Evolutionary conservation across 352 stramenopile genomes (phyloP).

Genomic region (Phytophthora sp.): DNA sequence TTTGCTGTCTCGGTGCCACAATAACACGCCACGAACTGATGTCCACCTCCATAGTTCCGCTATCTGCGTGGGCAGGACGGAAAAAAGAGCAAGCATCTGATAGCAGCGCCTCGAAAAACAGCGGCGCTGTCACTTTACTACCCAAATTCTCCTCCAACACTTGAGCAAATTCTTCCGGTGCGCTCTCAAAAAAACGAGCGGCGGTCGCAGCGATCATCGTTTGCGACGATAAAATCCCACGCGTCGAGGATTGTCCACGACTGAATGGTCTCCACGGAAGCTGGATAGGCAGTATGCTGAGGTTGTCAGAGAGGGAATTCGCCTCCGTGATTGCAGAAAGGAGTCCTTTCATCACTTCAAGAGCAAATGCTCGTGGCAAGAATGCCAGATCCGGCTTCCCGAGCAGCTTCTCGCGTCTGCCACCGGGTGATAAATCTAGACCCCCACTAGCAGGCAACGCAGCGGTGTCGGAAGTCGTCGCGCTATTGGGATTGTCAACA

Average conservation of each 20-base stretch:
- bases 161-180: slow-evolving; percentile 45
- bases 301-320: slow-evolving; percentile 31
- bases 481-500: slow-evolving; percentile 3
- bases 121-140: slow-evolving; percentile 43
- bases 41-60: slow-evolving; percentile 66
- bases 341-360: slow-evolving; percentile 63
- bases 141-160: slow-evolving; percentile 55
- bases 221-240: slow-evolving; percentile 10
- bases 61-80: slow-evolving; percentile 38
- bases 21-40: slow-evolving; percentile 57
- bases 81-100: slow-evolving; percentile 68
- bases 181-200: slow-evolving; percentile 60
- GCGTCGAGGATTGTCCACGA: slow-evolving; percentile 5
- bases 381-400: slow-evolving; percentile 27
- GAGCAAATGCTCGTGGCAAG: slow-evolving; percentile 46
- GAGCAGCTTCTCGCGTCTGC: slow-evolving; percentile 10
- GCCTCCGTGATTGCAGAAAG: slow-evolving; percentile 44
- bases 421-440: slow-evolving; percentile 7
- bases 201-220: slow-evolving; percentile 22
- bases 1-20: slow-evolving; percentile 13
- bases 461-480: slow-evolving; percentile 13
- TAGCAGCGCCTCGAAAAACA: slow-evolving; percentile 67
- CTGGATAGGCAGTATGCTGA: slow-evolving; percentile 44
- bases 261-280: slow-evolving; percentile 53
- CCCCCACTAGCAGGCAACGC: slow-evolving; percentile 10